Evolutionary conservation across 345 rosid species (phyloP).

Genomic region (Hirschfeldia incana): DNA sequence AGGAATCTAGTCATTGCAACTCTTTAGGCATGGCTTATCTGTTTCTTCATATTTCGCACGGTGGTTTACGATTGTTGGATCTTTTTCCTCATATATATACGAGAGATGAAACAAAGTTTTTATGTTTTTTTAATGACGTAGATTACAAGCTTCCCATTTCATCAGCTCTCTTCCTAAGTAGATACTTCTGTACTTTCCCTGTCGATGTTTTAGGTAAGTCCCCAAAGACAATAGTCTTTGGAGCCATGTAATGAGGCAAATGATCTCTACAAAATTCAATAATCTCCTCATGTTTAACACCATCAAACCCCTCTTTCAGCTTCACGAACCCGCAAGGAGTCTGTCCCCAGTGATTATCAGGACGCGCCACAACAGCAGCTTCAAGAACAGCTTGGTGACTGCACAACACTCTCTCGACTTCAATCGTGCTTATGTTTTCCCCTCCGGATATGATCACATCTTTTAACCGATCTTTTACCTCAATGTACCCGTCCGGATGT

Average conservation of each 20-base stretch:
- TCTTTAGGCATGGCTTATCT: slow-evolving; percentile 28
- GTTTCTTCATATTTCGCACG: slow-evolving; percentile 25
- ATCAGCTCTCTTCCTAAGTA: slow-evolving; percentile 62
- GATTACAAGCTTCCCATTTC: slow-evolving; percentile 47
- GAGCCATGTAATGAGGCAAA: slow-evolving; percentile 80
- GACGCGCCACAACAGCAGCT: slow-evolving; percentile 75
- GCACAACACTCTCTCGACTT: slow-evolving; percentile 61
- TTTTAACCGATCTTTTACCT: slow-evolving; percentile 70
- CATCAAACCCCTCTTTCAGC: slow-evolving; percentile 53
- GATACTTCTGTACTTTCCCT: slow-evolving; percentile 70
- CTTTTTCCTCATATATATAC: slow-evolving; percentile 14
- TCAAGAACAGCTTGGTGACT: slow-evolving; percentile 71
- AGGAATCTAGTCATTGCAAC: slow-evolving; percentile 20
- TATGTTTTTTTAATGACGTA: background rate
- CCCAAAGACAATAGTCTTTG: slow-evolving; percentile 60
- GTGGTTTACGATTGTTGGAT: background rate
- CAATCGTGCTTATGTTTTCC: slow-evolving; percentile 71
- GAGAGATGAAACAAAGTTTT: background rate
- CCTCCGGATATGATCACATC: slow-evolving; percentile 81
- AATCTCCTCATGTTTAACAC: slow-evolving; percentile 44
- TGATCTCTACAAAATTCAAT: slow-evolving; percentile 55
- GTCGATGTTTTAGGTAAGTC: slow-evolving; percentile 83
- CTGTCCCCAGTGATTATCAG: slow-evolving; percentile 80
- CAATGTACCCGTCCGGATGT: slow-evolving; percentile 70
- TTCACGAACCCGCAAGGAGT: slow-evolving; percentile 86